Evolutionary conservation across 2,329 filamentous ascomycete genomes (phyloP).

Genomic region (Neobulgaria alba): DNA sequence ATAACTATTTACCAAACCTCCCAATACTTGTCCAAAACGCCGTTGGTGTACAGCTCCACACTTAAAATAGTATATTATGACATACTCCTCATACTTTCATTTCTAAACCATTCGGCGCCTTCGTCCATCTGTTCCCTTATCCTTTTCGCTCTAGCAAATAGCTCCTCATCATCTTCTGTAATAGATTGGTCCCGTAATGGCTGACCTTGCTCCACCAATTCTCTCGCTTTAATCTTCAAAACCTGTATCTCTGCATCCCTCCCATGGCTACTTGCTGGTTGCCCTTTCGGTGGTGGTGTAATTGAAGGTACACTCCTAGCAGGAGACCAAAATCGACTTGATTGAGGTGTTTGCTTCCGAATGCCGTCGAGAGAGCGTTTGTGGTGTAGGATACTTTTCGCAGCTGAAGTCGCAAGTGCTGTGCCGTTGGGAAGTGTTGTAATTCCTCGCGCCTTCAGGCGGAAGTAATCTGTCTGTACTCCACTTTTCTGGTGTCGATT

Average conservation of each 20-base stretch:
- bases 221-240: conserved; percentile 22
- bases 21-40: neutral
- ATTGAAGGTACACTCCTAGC: conserved; percentile 21
- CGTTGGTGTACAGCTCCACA: no score
- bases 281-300: conserved; percentile 1
- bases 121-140: conserved; percentile 29
- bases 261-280: neutral
- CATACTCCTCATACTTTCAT: conserved; percentile 19
- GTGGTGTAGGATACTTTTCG: conserved; percentile 16
- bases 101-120: conserved; percentile 25
- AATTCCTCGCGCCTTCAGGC: conserved; percentile 30
- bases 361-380: conserved; percentile 23
- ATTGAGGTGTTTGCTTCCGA: conserved; percentile 8
- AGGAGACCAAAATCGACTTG: conserved; percentile 3
- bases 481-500: conserved; percentile 23
- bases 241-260: conserved; percentile 15
- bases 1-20: no score
- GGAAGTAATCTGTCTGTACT: conserved; percentile 30
- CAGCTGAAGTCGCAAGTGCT: conserved; percentile 25
- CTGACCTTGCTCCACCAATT: conserved; percentile 13
- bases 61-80: conserved; percentile 16
- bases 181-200: conserved; percentile 7
- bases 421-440: conserved; percentile 24
- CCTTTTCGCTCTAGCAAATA: conserved; percentile 28
- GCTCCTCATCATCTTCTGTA: conserved; percentile 23